Conservation (phyloP, 73 alveolate genomes). For the Tetrahymena thermophila region DNA sequence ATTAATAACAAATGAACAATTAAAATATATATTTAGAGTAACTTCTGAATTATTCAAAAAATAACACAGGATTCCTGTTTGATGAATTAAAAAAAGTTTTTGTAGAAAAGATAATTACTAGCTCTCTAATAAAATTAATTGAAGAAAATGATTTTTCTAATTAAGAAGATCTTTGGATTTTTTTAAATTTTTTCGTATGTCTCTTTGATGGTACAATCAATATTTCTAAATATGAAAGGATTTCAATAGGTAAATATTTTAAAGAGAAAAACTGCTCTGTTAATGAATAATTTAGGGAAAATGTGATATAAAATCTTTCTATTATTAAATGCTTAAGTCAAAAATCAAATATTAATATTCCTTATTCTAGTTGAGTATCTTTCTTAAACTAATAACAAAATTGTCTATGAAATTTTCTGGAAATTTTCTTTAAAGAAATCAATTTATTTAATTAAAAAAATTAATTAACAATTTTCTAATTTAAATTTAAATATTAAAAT, state of each 20-base stretch:
- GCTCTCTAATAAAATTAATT: not conserved
- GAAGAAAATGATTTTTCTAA: not conserved
- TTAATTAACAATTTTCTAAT: too few species aligned
- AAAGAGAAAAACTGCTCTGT: not conserved
- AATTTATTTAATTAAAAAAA: too few species aligned
- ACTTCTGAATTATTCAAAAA: too few species aligned
- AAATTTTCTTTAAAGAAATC: too few species aligned
- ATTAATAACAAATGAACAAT: too few species aligned
- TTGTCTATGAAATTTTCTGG: too few species aligned
- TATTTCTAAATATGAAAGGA: not conserved
- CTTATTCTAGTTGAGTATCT: not conserved
- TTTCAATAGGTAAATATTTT: not conserved
- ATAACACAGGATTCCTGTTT: not conserved
- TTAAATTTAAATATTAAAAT: too few species aligned
- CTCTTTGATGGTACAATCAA: not conserved
- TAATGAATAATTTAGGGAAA: not conserved
- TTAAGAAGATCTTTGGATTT: not conserved
- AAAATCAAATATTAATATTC: not conserved
- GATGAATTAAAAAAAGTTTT: not conserved
- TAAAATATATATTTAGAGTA: not conserved
- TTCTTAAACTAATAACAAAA: too few species aligned
- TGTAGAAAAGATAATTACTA: not conserved
- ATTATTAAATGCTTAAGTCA: not conserved
- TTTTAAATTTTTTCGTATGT: not conserved
- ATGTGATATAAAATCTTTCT: not conserved